Base-by-base conservation (phyloP, 2,329 filamentous ascomycete species). In the Aspergillus fumigatus region DNA sequence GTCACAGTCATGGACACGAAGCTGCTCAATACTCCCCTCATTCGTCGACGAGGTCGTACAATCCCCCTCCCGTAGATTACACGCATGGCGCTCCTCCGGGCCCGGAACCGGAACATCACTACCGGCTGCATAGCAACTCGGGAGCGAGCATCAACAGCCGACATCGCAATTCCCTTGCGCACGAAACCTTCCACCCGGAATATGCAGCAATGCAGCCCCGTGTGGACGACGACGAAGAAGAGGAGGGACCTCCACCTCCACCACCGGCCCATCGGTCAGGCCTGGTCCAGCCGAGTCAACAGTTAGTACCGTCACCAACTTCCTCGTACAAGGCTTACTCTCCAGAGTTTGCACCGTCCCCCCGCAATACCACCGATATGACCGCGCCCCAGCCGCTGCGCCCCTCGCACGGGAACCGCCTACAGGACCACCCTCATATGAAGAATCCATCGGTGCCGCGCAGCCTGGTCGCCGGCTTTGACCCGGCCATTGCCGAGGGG, bases 181-280 rank as follows among this genome's bases (percentile, higher is more conserved):
- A 58, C 11, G 69, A 68, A 6, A 59, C 61, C 43, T 74, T 73
- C 53, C 71, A 73, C 53, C 62, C 66, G 17, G 67, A 74, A 54
- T 74, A 77, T 59, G 73, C 72, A 10, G 71, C 74, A 6, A 78
- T 79, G 77, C 77, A 79, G 56, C 75, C 77, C 8, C 75, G 75
- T 0, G 77, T 79, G 49, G 77, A 79, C 59, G 77, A 79, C 59
- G 77, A 79, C 65, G 77, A 74, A 58, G 68, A 73, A 9, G 73
- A 75, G 9, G 72, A 74, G 41, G 68, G 62, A 4, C 65, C 64
- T n/a, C 70, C 71, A 19, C 72, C 73, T 38, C 71, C 72, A 10
- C 72, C 72, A 1, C 72, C 72, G 1, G 65, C 69, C 11, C 72
- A 75, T 58, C 67, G 72, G 51, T 70, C 71, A 38, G 65, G 65